Base-by-base conservation (phyloP, 1,139 yeast genomes). In the Tardiomyces blankii region DNA sequence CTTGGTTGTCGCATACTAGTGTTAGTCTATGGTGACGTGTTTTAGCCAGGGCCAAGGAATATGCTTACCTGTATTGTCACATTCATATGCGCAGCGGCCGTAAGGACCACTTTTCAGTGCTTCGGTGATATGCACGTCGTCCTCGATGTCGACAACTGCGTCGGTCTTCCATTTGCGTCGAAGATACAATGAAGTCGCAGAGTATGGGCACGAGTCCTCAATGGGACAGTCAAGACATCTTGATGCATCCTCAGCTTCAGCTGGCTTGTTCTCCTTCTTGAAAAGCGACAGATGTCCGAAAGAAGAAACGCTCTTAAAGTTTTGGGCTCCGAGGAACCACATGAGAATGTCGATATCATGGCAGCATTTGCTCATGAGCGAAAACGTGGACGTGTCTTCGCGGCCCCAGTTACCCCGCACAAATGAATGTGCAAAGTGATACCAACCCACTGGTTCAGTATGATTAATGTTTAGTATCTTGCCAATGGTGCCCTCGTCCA, bases 381-480 rank as follows among this genome's bases (percentile, higher is more conserved):
- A 50, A 44, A 57, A 57, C 13, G 58, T 50, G 13, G 58, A 47
- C n/a, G 50, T 47, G 8, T 48, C 50, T 30, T 51, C 50, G 14
- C 50, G 44, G 18, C 56, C 47, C 62, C 62, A 58, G 44, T 58
- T 55, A 14, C 62, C 62, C 13, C 62, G 56, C n/a, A 58, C 62
- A 47, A 55, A 58, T 12, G 62, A 58, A 44, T 58, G 62, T 1
- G 62, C 61, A 50, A 56, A 58, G 43, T 58, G 62, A 46, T 49
- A 55, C 56, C 57, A 56, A 2, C 62, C 62, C 2, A 58, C 62
- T 1, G 62, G 62, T 48, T 58, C 62, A 1, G 62, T 58, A 44
- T 58, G 62, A 40, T 58, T 57, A 40, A 58, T 49, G 46, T 54
- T 54, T 40, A 58, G 46, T 40, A 58, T 54, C 9, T 55, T 54